These are phyloP conservation scores for Neckera pumila DNA, from an alignment of 225 moss, liverwort and hornwort genomes.

Conservation along the genomic window DNA sequence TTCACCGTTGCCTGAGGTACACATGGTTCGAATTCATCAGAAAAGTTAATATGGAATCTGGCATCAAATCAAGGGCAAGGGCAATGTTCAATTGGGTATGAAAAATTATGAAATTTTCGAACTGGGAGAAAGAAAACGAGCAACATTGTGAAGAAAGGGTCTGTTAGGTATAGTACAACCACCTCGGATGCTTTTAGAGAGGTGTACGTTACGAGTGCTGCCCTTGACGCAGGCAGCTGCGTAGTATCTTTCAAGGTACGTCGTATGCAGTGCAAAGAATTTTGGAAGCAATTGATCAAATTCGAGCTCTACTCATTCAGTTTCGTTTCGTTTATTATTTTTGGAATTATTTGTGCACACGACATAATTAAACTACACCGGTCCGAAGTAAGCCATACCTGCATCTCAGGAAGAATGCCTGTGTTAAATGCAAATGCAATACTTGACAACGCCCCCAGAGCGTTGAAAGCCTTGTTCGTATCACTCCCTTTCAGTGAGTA, in stretches of 20 bases:
- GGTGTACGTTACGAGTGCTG: not conserved
- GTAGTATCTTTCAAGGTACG: not conserved
- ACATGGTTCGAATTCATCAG: not conserved
- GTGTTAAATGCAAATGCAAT: conserved; percentile 46
- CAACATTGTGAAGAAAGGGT: not conserved
- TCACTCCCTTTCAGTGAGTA: conserved; percentile 20
- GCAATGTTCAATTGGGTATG: not conserved
- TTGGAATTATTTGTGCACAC: not conserved
- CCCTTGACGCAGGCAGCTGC: not conserved
- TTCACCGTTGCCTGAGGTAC: conserved; percentile 27
- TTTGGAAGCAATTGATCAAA: not conserved
- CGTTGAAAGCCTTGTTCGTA: conserved; percentile 13
- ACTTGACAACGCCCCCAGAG: conserved; percentile 22
- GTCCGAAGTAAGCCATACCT: not conserved
- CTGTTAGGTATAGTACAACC: not conserved
- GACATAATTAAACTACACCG: not conserved
- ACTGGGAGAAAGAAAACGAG: not conserved
- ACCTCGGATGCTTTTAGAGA: not conserved
- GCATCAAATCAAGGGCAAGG: not conserved
- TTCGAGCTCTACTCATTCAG: not conserved
- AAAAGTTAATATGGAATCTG: not conserved
- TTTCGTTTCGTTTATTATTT: not conserved
- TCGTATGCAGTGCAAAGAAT: not conserved
- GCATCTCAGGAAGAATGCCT: conserved; percentile 44
- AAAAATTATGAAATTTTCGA: too few species aligned